Evolutionary conservation across 1,284 basidiomycete genomes (phyloP), one percentile per base, ranked within the genome.

Genomic region (Trichosporon sp.): DNA sequence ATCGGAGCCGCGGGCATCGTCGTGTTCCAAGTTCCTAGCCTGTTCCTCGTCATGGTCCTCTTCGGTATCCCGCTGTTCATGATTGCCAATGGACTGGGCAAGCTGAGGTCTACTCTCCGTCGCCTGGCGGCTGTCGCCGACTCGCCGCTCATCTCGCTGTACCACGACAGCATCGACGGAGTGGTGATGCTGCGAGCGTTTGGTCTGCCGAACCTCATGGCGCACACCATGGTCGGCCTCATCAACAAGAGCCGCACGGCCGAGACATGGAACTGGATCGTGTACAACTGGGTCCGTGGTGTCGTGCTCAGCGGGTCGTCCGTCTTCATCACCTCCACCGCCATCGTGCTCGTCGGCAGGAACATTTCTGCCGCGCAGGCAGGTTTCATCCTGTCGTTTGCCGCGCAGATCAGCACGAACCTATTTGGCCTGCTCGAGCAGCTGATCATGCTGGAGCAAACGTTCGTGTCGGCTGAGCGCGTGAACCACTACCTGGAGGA

Each of bases 321-420:
- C 53, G 65, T 83, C 11, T 72, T 82, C 64, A 73, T 81, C 42
- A 75, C 78, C 4, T 69, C 74, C 1, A 79, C 81, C 1, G 85
- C 83, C 0, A 78, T 86, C 63, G 77, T 85, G 44, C 74, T 87
- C 35, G 77, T 87, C 11, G 65, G 76, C 1, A 74, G 77, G 27
- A 72, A 79, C 64, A 72, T 84, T n/a, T 75, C 78, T 6, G 79
- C 84, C 0, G 75, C 85, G 2, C 73, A 82, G 47, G 83, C 84
- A 0, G 85, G 84, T 2, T 83, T 86, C 75, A 79, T 83, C 4
- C 73, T 86, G 18, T 76, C 79, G 0, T 85, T 84, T 67, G 83
- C 83, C 0, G 72, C 83, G 25, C 74, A 75, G 35, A 77, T 83
- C 18, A 81, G 81, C 5, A 53, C 62, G 38, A 78, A 76, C 21